Percentiles rank a stretch among this genome's conserved stretches.
Evolutionary conservation across 257 asterid genomes (phyloP).

Genomic region (Misopates orontium): DNA sequence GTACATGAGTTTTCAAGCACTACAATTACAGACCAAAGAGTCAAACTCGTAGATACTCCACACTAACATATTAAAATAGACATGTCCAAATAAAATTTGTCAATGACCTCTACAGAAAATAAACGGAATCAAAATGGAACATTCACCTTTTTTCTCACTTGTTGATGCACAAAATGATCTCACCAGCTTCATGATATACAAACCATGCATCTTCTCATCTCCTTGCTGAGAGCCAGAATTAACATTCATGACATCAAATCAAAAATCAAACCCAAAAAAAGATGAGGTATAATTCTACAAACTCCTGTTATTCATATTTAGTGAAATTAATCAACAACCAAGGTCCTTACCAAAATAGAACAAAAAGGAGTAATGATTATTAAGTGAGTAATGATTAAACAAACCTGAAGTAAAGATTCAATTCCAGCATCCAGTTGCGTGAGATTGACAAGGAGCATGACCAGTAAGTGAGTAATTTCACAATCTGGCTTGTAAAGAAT

Average conservation of each 20-base stretch:
- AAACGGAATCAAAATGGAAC: conserved; percentile 24
- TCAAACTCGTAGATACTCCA: too few species aligned
- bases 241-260: conserved; percentile 24
- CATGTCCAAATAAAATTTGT: too few species aligned
- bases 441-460: conserved; percentile 92
- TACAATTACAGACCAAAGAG: too few species aligned
- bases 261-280: conserved; percentile 10
- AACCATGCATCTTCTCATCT: conserved; percentile 85
- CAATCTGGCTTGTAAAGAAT: conserved; percentile 60
- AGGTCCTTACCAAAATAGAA: conserved; percentile 3
- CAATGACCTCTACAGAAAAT: conserved; percentile 3
- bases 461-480: conserved; percentile 57
- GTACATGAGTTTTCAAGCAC: neutral
- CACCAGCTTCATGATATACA: conserved; percentile 83
- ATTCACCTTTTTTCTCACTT: conserved; percentile 49
- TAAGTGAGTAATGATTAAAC: too few species aligned
- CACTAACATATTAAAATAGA: too few species aligned
- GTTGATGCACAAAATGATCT: conserved; percentile 83
- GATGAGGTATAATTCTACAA: neutral
- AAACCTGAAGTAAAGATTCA: conserved; percentile 92
- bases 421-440: conserved; percentile 84
- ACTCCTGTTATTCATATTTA: neutral
- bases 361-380: conserved; percentile 18
- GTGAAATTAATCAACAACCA: neutral
- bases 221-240: conserved; percentile 48